A percentile compares a stretch with the other conserved stretches of the same genome.
Evolutionary conservation across 2,329 filamentous ascomycete genomes (phyloP).

Genomic region (Phialocephala sp.): DNA sequence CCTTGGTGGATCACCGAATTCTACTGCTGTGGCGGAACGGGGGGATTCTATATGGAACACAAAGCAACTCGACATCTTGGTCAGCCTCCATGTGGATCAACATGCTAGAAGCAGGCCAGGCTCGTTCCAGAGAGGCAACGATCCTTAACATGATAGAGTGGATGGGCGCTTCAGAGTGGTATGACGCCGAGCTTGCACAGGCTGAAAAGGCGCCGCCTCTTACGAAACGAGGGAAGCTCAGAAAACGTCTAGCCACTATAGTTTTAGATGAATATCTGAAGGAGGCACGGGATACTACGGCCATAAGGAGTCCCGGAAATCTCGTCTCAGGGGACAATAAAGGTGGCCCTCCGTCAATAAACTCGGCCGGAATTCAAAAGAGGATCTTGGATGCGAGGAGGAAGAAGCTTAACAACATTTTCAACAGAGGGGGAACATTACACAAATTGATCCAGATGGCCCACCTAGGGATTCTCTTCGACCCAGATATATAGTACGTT

Average conservation of each 20-base stretch:
- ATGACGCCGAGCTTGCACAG: constrained; percentile 21
- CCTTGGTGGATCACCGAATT: constrained; percentile 13
- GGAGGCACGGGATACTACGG: constrained; percentile 13
- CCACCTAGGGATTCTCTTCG: constrained; percentile 26
- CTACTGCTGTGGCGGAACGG: constrained; percentile 9
- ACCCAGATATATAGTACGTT: constrained; percentile 29
- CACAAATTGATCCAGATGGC: constrained; percentile 23
- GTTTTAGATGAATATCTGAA: constrained; percentile 28
- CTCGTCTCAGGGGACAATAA: constrained; percentile 15
- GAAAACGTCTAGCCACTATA: constrained; percentile 27
- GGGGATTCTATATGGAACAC: constrained; percentile 15
- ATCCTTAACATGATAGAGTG: constrained; percentile 28
- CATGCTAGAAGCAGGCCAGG: constrained; percentile 22
- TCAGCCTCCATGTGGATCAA: constrained; percentile 21
- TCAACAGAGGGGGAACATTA: constrained; percentile 28
- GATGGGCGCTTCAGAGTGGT: constrained; percentile 24
- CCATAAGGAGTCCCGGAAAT: constrained; percentile 1
- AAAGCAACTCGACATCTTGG: constrained; percentile 21
- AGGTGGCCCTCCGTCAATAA: constrained; percentile 21
- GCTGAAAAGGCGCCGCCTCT: constrained; percentile 21
- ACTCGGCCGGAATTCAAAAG: constrained; percentile 20
- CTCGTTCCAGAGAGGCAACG: constrained; percentile 22
- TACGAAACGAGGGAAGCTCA: constrained; percentile 22
- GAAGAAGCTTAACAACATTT: constrained; percentile 24
- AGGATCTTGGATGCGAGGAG: constrained; percentile 24